phyloP scores from a whole-genome alignment of 2,329 filamentous ascomycete species.

The Colletotrichum costaricense region DNA sequence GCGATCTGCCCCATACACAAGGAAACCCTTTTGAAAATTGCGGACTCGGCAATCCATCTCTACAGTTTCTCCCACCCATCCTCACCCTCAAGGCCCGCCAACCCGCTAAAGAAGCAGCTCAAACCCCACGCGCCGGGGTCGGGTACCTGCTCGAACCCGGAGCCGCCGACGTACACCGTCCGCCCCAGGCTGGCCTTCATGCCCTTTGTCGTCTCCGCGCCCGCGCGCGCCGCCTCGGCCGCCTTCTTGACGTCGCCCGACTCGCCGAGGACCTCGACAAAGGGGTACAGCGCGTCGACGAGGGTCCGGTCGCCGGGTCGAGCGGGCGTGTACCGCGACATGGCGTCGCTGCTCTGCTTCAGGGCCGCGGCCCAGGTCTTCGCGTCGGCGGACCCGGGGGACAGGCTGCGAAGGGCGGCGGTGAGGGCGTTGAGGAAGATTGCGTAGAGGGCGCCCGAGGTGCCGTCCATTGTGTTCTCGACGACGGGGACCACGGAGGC shows the following conservation, averaged over 20 bases:
- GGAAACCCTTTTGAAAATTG: neutral
- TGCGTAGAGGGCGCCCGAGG: conserved; percentile 72
- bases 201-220: conserved; percentile 85
- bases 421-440: conserved; percentile 92
- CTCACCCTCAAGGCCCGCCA: conserved; percentile 67
- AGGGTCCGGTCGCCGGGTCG: conserved; percentile 90
- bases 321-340: conserved; percentile 89
- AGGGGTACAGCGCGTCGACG: conserved; percentile 90
- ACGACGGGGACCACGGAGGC: conserved; percentile 64
- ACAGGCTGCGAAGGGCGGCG: conserved; percentile 63
- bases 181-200: conserved; percentile 92
- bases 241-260: conserved; percentile 78
- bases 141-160: conserved; percentile 59
- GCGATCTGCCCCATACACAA: neutral
- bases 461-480: conserved; percentile 71
- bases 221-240: conserved; percentile 78
- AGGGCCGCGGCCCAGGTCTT: conserved; percentile 73
- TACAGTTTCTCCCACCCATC: conserved; percentile 50
- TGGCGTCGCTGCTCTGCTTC: conserved; percentile 74
- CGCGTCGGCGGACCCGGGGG: conserved; percentile 52
- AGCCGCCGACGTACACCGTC: conserved; percentile 81
- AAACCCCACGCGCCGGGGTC: conserved; percentile 79
- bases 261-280: conserved; percentile 77
- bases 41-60: neutral
- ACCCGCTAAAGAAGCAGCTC: conserved; percentile 82